These are phyloP conservation scores for Hymenoscyphus fraxineus DNA, from an alignment of 2,329 filamentous ascomycete genomes.

Conservation along the genomic window DNA sequence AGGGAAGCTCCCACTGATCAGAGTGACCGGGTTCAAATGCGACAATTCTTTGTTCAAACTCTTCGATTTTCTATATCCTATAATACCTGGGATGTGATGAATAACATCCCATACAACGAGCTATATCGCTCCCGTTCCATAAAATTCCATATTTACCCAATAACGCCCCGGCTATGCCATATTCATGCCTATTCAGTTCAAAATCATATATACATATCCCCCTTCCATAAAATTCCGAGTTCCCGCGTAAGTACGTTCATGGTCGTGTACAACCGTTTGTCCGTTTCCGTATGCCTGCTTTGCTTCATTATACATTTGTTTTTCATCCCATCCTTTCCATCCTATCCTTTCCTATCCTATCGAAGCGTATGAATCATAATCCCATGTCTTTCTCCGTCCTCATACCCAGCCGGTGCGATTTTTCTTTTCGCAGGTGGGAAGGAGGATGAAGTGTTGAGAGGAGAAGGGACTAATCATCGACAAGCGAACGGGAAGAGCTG, in stretches of 20 bases:
- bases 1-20: too few species aligned
- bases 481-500: conserved; percentile 25
- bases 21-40: not conserved
- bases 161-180: conserved; percentile 4
- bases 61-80: not conserved
- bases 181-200: conserved; percentile 6
- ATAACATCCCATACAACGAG: too few species aligned
- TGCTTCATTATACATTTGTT: conserved; percentile 6
- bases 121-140: not conserved
- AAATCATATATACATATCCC: conserved; percentile 17
- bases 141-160: not conserved
- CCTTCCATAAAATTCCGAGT: conserved; percentile 8
- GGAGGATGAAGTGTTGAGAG: not conserved
- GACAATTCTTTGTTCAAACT: not conserved
- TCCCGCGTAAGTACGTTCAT: conserved; percentile 8
- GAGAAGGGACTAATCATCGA: conserved; percentile 25
- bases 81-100: not conserved
- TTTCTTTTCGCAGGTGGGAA: not conserved
- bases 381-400: not conserved
- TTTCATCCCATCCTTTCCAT: not conserved
- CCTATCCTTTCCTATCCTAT: not conserved
- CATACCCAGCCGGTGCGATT: too few species aligned
- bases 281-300: not conserved
- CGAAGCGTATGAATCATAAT: not conserved
- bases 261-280: not conserved